Percentiles rank a stretch among this genome's conserved stretches.
phyloP scores from a whole-genome alignment of 129 eudicot genomes.

The Pseudognaphalium luteoalbum region DNA sequence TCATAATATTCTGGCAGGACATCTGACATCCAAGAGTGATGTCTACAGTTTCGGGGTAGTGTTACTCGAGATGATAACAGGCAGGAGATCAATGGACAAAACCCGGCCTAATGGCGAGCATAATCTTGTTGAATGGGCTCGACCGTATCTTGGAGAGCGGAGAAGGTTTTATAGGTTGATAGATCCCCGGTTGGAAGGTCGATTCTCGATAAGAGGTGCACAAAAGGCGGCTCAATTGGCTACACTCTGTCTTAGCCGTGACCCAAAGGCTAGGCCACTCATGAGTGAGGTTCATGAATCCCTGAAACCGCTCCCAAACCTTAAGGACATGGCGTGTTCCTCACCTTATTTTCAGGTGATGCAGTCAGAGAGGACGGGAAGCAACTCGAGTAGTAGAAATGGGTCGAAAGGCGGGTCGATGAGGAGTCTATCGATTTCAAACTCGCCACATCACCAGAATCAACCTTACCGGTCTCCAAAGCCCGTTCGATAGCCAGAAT shows the following conservation, averaged over 20 bases:
- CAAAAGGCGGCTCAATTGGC: constrained; percentile 74
- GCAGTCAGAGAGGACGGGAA: constrained; percentile 55
- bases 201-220: constrained; percentile 76
- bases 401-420: constrained; percentile 41
- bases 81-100: constrained; percentile 86
- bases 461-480: constrained; percentile 51
- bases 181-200: constrained; percentile 79
- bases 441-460: constrained; percentile 41
- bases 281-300: constrained; percentile 77
- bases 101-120: constrained; percentile 72
- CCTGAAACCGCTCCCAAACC: constrained; percentile 58
- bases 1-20: constrained; percentile 44
- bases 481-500: constrained; percentile 22
- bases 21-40: constrained; percentile 81
- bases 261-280: constrained; percentile 66
- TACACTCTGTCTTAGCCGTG: constrained; percentile 70
- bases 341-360: constrained; percentile 66
- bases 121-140: constrained; percentile 82
- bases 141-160: constrained; percentile 62
- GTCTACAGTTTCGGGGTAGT: constrained; percentile 86
- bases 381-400: constrained; percentile 35
- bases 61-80: constrained; percentile 69
- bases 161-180: constrained; percentile 59
- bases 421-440: constrained; percentile 48
- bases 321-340: constrained; percentile 72